Evolutionary conservation across 495 filamentous ascomycete genomes (phyloP).

Genomic region (Pyrenula massariospora): DNA sequence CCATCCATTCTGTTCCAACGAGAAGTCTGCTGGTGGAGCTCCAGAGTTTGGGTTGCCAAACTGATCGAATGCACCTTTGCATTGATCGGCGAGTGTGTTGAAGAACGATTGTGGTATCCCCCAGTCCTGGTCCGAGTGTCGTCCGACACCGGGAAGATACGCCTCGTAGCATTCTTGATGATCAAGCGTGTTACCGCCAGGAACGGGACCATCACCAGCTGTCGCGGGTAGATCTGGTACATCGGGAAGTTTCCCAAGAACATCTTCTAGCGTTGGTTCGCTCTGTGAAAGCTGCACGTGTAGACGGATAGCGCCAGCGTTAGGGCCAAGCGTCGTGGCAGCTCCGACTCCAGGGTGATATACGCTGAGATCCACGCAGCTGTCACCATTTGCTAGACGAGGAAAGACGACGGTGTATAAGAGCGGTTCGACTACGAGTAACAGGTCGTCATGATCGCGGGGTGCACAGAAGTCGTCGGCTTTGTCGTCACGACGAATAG

Average conservation of each 20-base stretch:
- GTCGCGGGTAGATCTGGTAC: background rate
- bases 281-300: background rate
- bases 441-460: background rate
- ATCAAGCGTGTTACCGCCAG: background rate
- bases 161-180: background rate
- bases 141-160: background rate
- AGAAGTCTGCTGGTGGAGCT: background rate
- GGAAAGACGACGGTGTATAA: background rate
- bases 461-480: background rate
- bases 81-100: background rate
- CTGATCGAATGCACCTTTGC: background rate
- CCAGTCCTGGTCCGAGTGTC: background rate
- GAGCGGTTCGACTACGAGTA: background rate
- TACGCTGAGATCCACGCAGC: background rate
- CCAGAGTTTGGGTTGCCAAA: background rate
- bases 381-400: background rate
- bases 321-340: background rate
- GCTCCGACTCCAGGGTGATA: background rate
- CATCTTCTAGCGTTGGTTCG: background rate
- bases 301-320: background rate
- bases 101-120: background rate
- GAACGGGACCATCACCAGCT: background rate
- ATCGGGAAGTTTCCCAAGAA: background rate
- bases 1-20: background rate
- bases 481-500: background rate